Evolutionary conservation across 257 asterid genomes (phyloP).

Genomic region (Rhazya stricta): DNA sequence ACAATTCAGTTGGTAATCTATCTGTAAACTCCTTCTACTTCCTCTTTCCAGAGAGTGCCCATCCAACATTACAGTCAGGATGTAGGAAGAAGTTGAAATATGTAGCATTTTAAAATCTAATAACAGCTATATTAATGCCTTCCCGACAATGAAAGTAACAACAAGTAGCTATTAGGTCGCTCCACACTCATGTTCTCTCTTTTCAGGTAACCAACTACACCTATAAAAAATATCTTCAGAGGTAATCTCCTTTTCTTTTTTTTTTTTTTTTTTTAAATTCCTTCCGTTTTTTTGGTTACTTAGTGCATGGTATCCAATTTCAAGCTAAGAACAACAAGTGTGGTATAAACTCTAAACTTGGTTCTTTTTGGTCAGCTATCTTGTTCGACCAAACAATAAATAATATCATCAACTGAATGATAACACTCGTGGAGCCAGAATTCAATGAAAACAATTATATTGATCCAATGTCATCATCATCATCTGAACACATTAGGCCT

Average conservation of each 20-base stretch:
- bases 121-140: background rate
- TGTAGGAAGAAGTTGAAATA: background rate
- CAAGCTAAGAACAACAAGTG: background rate
- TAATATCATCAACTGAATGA: too few relatives aligned
- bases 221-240: too few relatives aligned
- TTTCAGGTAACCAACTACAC: background rate
- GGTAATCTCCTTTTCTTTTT: too few relatives aligned
- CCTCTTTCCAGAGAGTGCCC: background rate
- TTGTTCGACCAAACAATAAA: too few relatives aligned
- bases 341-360: too few relatives aligned
- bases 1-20: background rate
- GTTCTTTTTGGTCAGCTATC: too few relatives aligned
- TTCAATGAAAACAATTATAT: background rate
- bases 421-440: background rate
- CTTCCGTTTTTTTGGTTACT: background rate
- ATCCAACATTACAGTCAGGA: background rate
- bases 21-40: background rate
- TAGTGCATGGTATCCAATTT: background rate
- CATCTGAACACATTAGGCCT: background rate
- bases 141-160: background rate
- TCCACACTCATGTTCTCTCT: background rate
- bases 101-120: background rate
- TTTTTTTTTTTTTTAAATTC: too few relatives aligned
- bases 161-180: background rate
- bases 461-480: background rate